These are phyloP conservation scores for Penicillium manginii DNA, from an alignment of 495 filamentous ascomycete genomes.

Conservation along the genomic window DNA sequence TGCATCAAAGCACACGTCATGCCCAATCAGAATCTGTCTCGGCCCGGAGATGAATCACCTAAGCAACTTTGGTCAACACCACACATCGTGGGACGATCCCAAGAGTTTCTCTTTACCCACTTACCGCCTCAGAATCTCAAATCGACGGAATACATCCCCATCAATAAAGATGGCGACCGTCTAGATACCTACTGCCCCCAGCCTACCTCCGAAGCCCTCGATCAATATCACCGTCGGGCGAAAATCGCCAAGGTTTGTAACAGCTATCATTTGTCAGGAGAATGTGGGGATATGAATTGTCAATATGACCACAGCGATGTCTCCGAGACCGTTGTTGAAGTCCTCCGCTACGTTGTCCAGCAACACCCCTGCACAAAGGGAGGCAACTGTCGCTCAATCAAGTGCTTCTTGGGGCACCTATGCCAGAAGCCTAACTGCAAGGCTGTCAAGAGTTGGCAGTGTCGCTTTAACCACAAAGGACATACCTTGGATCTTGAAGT, in stretches of 20 bases:
- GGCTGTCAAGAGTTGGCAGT: conserved; percentile 38
- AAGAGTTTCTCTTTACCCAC: conserved; percentile 28
- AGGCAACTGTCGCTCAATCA: conserved; percentile 39
- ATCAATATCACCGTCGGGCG: conserved; percentile 36
- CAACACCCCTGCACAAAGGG: conserved; percentile 41
- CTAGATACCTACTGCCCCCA: conserved; percentile 42
- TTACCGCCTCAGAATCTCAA: conserved; percentile 30
- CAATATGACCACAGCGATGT: conserved; percentile 43
- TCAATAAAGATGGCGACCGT: conserved; percentile 49
- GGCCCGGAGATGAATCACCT: conserved; percentile 21
- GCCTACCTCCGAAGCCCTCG: conserved; percentile 31
- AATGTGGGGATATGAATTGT: conserved; percentile 43
- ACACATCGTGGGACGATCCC: conserved; percentile 24
- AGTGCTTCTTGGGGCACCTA: conserved; percentile 50
- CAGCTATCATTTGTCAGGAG: conserved; percentile 44
- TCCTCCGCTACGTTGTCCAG: conserved; percentile 43
- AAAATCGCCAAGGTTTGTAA: conserved; percentile 47
- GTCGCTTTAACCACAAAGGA: conserved; percentile 36
- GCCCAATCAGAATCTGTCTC: conserved; percentile 33
- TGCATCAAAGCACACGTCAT: conserved; percentile 45
- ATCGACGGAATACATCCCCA: conserved; percentile 38
- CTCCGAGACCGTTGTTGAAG: conserved; percentile 33
- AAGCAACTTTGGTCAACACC: conserved; percentile 24
- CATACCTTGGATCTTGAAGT: conserved; percentile 39
- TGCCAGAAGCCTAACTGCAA: conserved; percentile 49